Conservation (phyloP, 345 rosid species). For the Euphorbia peplus region DNA sequence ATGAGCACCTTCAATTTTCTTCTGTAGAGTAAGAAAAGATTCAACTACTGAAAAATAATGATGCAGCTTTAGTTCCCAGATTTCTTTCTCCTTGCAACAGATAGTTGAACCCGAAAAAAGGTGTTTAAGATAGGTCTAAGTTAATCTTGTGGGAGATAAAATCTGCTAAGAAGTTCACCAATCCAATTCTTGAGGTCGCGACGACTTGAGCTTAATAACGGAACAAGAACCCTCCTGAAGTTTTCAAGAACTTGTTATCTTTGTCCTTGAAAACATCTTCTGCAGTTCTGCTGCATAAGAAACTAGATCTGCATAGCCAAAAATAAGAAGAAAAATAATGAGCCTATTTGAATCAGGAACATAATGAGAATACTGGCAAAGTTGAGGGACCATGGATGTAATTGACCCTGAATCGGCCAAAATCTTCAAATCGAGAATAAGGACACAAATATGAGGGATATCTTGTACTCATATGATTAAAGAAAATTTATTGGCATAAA, state of each 20-base stretch:
- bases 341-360: not conserved
- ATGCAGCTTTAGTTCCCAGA: not conserved
- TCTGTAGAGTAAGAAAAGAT: conserved; percentile 1
- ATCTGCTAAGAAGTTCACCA: conserved; percentile 6
- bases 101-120: conserved; percentile 1
- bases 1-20: conserved; percentile 1
- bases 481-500: not conserved
- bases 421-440: not conserved
- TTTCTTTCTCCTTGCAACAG: conserved; percentile 2
- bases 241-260: conserved; percentile 4
- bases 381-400: too few relatives aligned
- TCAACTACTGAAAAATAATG: not conserved
- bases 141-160: conserved; percentile 11
- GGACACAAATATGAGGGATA: not conserved
- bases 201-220: conserved; percentile 1
- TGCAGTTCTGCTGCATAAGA: not conserved
- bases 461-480: too few relatives aligned
- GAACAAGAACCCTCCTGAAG: not conserved
- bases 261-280: conserved; percentile 10
- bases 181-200: not conserved
- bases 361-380: too few relatives aligned
- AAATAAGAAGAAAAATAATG: not conserved
- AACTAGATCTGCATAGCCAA: conserved; percentile 14
- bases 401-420: not conserved
- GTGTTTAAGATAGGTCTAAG: conserved; percentile 9